Base-by-base conservation (phyloP, 2,329 filamentous ascomycete genomes). In the Colletotrichum zoysiae region DNA sequence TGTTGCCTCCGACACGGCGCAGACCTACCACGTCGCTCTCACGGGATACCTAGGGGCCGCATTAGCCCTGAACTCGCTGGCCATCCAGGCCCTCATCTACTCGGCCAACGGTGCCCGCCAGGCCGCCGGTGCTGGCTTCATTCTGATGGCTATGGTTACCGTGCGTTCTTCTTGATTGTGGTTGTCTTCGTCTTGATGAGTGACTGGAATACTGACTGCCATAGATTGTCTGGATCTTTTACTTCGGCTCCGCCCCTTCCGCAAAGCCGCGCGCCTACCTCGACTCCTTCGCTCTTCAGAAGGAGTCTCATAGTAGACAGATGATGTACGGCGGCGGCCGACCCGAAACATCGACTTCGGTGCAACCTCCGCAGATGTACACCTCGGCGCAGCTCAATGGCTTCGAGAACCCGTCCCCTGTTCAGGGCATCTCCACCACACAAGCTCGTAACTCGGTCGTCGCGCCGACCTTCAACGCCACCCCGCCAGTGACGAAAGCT, bases 181-280 rank as follows among this genome's bases (percentile, higher is more conserved):
- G 26, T 7, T 18, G 46, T 38, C 57, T 3, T 3, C 3, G 2
- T 8, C 30, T 65, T 30, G 69, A 26, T 16, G 46, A 48, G 46
- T 4, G 46, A n/a, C n/a, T 23, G n/a, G 3, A 20, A 18, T 66
- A 30, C 57, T 58, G 30, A 65, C 40, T 38, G 50, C 16, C 23
- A 1, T 77, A 98, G 95, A 93, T 97, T 77, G 90, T 98, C 71
- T 99, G 96, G 96, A 97, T 98, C 76, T 97, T 98, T 84, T 98
- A 98, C 86, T 99, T 98, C 78, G 96, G 96, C 78, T 97, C 95
- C 2, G 92, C 95, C 23, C 95, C 95, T 1, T 93, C 94, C 53
- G 93, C 95, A 20, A 89, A 92, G 66, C 93, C 95, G 74, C 93
- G 95, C 77, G 92, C 94, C 69, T 97, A 97, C 81, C 93, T 98